Percentiles rank a stretch among this genome's conserved stretches.
Conservation (phyloP, 163 green algal genomes). For the Chlorella variabilis region DNA sequence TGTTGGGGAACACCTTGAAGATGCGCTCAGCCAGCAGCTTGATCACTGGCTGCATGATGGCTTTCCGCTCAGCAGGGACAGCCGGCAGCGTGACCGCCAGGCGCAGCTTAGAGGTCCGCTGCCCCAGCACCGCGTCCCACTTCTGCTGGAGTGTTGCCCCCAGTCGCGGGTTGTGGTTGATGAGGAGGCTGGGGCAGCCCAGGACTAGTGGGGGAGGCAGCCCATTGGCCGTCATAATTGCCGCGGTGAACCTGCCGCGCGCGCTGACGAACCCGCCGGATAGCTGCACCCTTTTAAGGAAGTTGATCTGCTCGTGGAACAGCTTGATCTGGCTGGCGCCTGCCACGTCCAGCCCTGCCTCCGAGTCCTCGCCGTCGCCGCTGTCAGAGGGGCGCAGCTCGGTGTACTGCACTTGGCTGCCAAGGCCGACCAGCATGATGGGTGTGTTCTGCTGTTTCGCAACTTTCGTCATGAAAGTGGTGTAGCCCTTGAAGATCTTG, state of each 20-base stretch:
- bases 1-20: not conserved
- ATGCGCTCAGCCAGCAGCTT: not conserved
- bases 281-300: not conserved
- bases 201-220: not conserved
- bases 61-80: not conserved
- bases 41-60: not conserved
- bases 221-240: not conserved
- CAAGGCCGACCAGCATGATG: not conserved
- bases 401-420: not conserved
- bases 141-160: not conserved
- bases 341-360: not conserved
- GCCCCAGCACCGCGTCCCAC: not conserved
- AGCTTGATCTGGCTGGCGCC: not conserved
- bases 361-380: too few species aligned
- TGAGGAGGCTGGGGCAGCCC: not conserved
- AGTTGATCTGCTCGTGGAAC: not conserved
- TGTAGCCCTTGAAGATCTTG: not conserved
- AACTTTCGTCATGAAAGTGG: not conserved
- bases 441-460: not conserved
- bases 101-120: not conserved
- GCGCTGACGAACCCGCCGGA: not conserved
- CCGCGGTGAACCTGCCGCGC: not conserved
- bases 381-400: not conserved
- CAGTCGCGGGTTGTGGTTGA: not conserved
- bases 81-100: not conserved